Percentiles rank a stretch among this genome's conserved stretches.
Conservation (phyloP, 2,329 filamentous ascomycete species). For the Penicillium expansum region DNA sequence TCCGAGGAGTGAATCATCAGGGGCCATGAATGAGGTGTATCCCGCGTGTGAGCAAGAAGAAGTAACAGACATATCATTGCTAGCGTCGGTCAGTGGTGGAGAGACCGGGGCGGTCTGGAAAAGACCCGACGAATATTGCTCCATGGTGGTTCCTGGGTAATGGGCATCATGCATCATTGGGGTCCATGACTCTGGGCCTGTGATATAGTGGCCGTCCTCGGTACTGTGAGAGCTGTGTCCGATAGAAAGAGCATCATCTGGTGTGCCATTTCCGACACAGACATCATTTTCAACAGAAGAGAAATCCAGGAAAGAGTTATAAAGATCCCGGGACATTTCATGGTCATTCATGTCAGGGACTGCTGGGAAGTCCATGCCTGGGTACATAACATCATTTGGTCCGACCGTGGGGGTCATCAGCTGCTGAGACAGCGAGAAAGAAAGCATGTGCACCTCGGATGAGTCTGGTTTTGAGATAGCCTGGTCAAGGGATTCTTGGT, state of each 20-base stretch:
- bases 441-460: conserved; percentile 43
- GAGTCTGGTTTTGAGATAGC: conserved; percentile 39
- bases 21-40: conserved; percentile 38
- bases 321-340: conserved; percentile 42
- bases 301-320: conserved; percentile 41
- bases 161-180: conserved; percentile 35
- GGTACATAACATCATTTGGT: conserved; percentile 40
- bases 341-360: conserved; percentile 39
- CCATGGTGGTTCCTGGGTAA: conserved; percentile 36
- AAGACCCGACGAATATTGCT: conserved; percentile 35
- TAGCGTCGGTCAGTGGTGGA: conserved; percentile 43
- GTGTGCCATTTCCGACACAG: conserved; percentile 34
- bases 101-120: conserved; percentile 43
- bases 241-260: conserved; percentile 39
- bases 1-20: conserved; percentile 40
- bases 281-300: conserved; percentile 43
- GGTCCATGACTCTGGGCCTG: conserved; percentile 36
- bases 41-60: conserved; percentile 41
- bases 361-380: conserved; percentile 40
- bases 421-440: conserved; percentile 43
- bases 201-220: conserved; percentile 37
- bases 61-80: conserved; percentile 42
- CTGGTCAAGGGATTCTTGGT: conserved; percentile 41
- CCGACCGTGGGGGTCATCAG: conserved; percentile 40
- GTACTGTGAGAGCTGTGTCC: conserved; percentile 37